phyloP scores from a whole-genome alignment of 2,329 filamentous ascomycete species.

The Neofusicoccum umdonicola region DNA sequence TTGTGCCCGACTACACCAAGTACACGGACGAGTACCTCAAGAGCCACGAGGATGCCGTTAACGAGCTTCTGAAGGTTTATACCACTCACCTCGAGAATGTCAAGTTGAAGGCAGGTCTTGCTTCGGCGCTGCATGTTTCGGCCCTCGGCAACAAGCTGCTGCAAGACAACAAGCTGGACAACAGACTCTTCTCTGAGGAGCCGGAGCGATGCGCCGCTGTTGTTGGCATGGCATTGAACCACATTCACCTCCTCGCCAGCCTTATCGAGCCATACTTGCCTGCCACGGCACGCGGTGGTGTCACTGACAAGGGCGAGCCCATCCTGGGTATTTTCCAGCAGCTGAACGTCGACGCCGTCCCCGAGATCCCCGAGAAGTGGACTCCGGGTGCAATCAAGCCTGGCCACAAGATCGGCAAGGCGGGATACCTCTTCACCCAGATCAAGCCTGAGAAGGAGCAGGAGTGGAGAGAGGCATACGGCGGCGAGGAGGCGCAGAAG shows the following conservation, averaged over 20 bases:
- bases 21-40: constrained; percentile 43
- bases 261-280: constrained; percentile 72
- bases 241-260: constrained; percentile 21
- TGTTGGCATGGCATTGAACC: constrained; percentile 24
- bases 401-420: constrained; percentile 78
- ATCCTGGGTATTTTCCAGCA: constrained; percentile 64
- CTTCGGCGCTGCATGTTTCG: constrained; percentile 66
- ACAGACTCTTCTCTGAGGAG: constrained; percentile 58
- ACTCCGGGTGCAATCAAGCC: constrained; percentile 45
- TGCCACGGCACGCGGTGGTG: constrained; percentile 16
- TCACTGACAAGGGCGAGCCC: constrained; percentile 15
- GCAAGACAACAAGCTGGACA: constrained; percentile 61
- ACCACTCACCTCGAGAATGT: constrained; percentile 67
- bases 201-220: constrained; percentile 60
- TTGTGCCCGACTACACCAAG: constrained; percentile 65
- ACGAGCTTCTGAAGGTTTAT: constrained; percentile 65
- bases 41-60: constrained; percentile 59
- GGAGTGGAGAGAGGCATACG: constrained; percentile 77
- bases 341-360: constrained; percentile 57
- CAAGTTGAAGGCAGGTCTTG: constrained; percentile 66
- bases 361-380: constrained; percentile 57
- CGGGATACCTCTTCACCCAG: constrained; percentile 75
- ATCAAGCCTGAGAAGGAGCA: constrained; percentile 80
- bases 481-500: constrained; percentile 64
- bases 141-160: constrained; percentile 55